phyloP scores from a whole-genome alignment of 805 yeast genomes.

The Yarrowia sp. region DNA sequence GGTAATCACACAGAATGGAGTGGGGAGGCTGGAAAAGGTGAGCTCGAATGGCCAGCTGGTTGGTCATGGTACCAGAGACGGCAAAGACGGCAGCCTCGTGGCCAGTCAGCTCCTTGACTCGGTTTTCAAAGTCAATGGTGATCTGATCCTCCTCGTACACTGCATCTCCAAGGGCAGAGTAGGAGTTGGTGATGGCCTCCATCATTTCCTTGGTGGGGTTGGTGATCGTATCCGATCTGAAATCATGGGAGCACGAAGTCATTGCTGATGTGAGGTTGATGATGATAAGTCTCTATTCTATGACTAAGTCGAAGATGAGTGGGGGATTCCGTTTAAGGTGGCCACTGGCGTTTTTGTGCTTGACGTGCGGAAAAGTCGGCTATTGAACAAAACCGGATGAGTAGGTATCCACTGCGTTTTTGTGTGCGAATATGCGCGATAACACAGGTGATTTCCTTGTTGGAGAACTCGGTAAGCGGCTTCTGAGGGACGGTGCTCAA shows the following conservation, averaged over 20 bases:
- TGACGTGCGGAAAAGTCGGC: neutral
- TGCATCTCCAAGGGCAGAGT: slow-evolving; percentile 70
- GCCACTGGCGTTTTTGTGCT: neutral
- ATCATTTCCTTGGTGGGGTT: slow-evolving; percentile 81
- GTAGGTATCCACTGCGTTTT: neutral
- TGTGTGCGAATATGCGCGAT: neutral
- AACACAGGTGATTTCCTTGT: neutral
- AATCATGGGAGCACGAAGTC: slow-evolving; percentile 38
- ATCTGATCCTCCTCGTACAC: slow-evolving; percentile 86
- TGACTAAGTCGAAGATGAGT: neutral
- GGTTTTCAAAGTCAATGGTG: slow-evolving; percentile 67
- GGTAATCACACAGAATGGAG: slow-evolving; percentile 82
- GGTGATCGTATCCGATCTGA: slow-evolving; percentile 80
- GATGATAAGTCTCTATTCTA: neutral
- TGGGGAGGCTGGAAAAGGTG: slow-evolving; percentile 83
- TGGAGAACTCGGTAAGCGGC: neutral
- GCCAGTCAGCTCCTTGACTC: slow-evolving; percentile 73
- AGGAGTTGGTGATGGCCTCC: slow-evolving; percentile 60
- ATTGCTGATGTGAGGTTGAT: neutral
- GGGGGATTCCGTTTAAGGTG: neutral
- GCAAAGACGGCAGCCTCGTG: slow-evolving; percentile 83
- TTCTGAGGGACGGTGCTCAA: slow-evolving; percentile 8
- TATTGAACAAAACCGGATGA: neutral
- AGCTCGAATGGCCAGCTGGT: slow-evolving; percentile 82
- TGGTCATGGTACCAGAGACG: slow-evolving; percentile 88